A percentile compares a stretch with the other conserved stretches of the same genome.
These are phyloP conservation scores for Microthlaspi erraticum DNA, from an alignment of 345 rosid species.

Conservation along the genomic window DNA sequence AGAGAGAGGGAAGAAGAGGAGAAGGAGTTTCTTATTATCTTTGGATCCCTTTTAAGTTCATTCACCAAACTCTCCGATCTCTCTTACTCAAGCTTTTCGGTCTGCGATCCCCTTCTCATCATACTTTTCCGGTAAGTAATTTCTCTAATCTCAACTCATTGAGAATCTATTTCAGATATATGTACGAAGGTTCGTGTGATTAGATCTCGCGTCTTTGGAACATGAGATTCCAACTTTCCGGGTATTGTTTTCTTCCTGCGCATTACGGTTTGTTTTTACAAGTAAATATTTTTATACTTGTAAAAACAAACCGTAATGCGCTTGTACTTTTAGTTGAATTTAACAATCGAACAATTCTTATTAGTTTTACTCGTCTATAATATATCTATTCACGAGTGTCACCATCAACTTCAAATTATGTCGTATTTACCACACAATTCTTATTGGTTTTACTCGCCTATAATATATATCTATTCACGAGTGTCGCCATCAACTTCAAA, in stretches of 20 bases:
- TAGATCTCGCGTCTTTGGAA: constrained; percentile 9
- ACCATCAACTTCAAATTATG: neutral
- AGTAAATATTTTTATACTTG: neutral
- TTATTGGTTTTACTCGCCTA: constrained; percentile 1
- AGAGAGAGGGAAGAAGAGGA: constrained; percentile 22
- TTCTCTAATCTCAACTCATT: neutral
- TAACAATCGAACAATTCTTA: neutral
- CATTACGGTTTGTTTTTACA: neutral
- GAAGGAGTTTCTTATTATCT: constrained; percentile 28
- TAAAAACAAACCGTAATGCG: neutral
- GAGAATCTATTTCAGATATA: neutral
- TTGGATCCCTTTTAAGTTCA: constrained; percentile 38
- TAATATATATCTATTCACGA: neutral
- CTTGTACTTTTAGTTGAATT: neutral
- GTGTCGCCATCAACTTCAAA: neutral
- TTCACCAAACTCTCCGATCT: constrained; percentile 28
- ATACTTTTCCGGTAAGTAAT: neutral
- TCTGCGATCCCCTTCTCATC: constrained; percentile 8
- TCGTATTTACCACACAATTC: neutral
- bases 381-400: neutral
- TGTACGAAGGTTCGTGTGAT: neutral
- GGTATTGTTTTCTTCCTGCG: neutral
- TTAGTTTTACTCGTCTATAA: neutral
- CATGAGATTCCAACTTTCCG: neutral
- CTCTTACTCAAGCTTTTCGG: constrained; percentile 42